Conservation (phyloP, 1,284 basidiomycete genomes). For the Trametes versicolor region DNA sequence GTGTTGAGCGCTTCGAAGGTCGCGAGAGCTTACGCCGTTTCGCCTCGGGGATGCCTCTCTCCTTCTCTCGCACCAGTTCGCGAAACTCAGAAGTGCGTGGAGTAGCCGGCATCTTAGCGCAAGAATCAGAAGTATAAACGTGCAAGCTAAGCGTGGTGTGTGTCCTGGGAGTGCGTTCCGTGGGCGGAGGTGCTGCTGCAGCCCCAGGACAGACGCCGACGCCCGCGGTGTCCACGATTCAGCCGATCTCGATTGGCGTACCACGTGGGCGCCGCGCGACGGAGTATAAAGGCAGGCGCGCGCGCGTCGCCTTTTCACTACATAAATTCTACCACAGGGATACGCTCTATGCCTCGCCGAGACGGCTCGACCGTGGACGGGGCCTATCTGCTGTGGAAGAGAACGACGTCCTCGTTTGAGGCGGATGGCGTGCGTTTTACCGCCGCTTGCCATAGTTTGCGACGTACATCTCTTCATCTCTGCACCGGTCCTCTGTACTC, state of each 20-base stretch:
- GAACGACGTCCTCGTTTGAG: conserved; percentile 78
- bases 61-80: conserved; percentile 58
- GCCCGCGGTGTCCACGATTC: conserved; percentile 15
- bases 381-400: conserved; percentile 50
- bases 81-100: conserved; percentile 72
- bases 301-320: conserved; percentile 13
- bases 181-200: conserved; percentile 2
- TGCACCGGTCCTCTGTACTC: background rate
- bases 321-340: conserved; percentile 36
- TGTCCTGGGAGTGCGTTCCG: conserved; percentile 10
- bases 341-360: conserved; percentile 41
- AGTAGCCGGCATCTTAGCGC: conserved; percentile 36
- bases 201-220: conserved; percentile 8
- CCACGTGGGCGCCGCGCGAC: conserved; percentile 21
- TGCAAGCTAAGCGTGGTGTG: background rate
- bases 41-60: conserved; percentile 51
- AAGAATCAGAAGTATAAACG: background rate
- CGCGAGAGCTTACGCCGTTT: conserved; percentile 62
- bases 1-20: conserved; percentile 44
- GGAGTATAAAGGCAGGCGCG: conserved; percentile 32
- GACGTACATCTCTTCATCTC: conserved; percentile 57
- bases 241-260: conserved; percentile 23
- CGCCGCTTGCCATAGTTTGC: conserved; percentile 76
- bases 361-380: conserved; percentile 32
- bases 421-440: conserved; percentile 60